Conservation (phyloP, 192 early-diverging fungal species). For the Mortierella hygrophila region DNA sequence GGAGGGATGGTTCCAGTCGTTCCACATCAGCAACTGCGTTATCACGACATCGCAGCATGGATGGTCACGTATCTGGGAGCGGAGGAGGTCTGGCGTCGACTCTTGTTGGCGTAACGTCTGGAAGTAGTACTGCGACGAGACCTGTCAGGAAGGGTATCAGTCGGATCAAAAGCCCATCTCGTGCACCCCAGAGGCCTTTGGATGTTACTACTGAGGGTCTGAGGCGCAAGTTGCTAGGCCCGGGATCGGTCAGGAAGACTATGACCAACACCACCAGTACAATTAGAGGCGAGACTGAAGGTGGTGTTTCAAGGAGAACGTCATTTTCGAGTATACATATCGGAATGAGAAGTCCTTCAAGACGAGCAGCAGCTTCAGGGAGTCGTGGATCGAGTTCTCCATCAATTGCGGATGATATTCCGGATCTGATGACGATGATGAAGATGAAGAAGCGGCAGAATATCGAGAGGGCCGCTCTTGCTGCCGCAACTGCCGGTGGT, state of each 20-base stretch:
- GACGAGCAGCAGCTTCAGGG: background rate
- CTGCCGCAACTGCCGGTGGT: background rate
- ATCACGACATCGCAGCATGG: conserved; percentile 36
- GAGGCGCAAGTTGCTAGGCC: conserved; percentile 29
- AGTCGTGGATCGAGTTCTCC: background rate
- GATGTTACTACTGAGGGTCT: conserved; percentile 44
- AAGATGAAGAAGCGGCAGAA: conserved; percentile 20
- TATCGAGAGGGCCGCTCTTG: background rate
- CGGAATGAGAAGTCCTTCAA: conserved; percentile 16
- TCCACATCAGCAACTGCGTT: background rate
- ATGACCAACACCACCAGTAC: background rate
- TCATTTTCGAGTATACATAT: background rate
- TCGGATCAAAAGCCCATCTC: conserved; percentile 37
- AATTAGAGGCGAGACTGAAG: background rate
- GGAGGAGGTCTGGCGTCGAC: background rate
- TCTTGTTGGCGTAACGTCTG: background rate
- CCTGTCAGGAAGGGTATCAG: conserved; percentile 19
- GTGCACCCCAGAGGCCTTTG: conserved; percentile 27
- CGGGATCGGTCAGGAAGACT: conserved; percentile 25
- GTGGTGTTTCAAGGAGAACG: background rate
- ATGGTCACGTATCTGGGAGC: background rate
- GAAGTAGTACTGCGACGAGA: background rate
- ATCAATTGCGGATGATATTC: background rate
- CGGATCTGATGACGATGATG: conserved; percentile 29
- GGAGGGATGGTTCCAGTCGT: conserved; percentile 9